A percentile compares a stretch with the other conserved stretches of the same genome.
These are phyloP conservation scores for Scolecobasidium constrictum DNA, from an alignment of 2,329 filamentous ascomycete genomes.

Conservation along the genomic window DNA sequence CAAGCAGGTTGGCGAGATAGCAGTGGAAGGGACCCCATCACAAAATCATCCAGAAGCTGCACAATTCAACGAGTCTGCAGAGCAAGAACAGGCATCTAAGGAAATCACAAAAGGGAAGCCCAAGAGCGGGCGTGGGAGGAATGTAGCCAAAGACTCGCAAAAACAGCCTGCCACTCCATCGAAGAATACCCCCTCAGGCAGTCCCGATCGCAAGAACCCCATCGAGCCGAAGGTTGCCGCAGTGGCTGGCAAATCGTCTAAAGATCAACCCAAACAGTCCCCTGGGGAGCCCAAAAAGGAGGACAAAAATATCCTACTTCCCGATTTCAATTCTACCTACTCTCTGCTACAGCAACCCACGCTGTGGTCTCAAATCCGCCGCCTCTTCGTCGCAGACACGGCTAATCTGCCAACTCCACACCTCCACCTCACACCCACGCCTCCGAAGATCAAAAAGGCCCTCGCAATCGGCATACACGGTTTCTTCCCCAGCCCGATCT, in stretches of 20 bases:
- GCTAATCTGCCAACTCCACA: slow-evolving; percentile 51
- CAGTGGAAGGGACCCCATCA: slow-evolving; percentile 39
- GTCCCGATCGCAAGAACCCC: slow-evolving; percentile 10
- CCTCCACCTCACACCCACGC: slow-evolving; percentile 58
- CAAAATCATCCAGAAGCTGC: slow-evolving; percentile 39
- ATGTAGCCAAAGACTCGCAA: slow-evolving; percentile 4
- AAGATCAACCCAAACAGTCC: slow-evolving; percentile 17
- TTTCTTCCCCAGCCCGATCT: slow-evolving; percentile 75
- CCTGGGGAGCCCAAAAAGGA: background rate
- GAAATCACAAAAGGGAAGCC: slow-evolving; percentile 12
- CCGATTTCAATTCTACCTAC: slow-evolving; percentile 60
- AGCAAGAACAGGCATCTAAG: slow-evolving; percentile 16
- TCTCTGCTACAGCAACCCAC: slow-evolving; percentile 32
- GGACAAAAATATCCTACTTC: slow-evolving; percentile 52
- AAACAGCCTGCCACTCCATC: slow-evolving; percentile 14
- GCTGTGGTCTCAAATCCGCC: slow-evolving; percentile 32
- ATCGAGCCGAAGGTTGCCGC: background rate
- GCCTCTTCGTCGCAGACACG: slow-evolving; percentile 34
- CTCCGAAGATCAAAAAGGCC: slow-evolving; percentile 68
- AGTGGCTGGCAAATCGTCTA: background rate
- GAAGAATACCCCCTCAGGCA: slow-evolving; percentile 12
- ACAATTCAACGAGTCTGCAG: slow-evolving; percentile 35
- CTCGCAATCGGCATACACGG: slow-evolving; percentile 92
- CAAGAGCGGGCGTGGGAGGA: slow-evolving; percentile 5
- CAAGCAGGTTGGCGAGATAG: slow-evolving; percentile 42